Conservation (phyloP, 176 grass and related monocot genomes). For the Rhynchospora tenuis region DNA sequence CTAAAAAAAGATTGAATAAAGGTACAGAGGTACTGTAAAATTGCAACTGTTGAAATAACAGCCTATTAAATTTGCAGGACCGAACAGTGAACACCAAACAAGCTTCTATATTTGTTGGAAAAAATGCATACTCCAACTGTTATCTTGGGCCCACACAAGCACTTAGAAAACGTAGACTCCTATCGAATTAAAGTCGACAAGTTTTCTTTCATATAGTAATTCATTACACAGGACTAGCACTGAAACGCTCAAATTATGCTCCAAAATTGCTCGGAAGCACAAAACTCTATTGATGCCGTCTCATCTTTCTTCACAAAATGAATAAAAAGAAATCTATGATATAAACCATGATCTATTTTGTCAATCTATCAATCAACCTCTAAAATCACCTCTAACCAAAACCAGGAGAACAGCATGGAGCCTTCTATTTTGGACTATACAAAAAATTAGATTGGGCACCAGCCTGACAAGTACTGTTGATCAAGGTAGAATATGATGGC, state of each 20-base stretch:
- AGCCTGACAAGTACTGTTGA: background rate
- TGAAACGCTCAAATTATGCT: background rate
- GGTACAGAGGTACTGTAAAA: background rate
- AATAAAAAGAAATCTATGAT: conserved; percentile 20
- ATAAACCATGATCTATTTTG: conserved; percentile 11
- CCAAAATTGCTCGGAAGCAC: background rate
- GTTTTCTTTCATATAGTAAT: background rate
- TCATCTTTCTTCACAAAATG: conserved; percentile 19
- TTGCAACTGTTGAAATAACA: conserved; percentile 5
- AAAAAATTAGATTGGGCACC: conserved; percentile 8
- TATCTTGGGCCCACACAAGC: background rate
- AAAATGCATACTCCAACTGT: background rate
- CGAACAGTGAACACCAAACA: background rate
- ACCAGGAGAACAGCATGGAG: background rate
- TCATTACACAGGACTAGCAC: background rate
- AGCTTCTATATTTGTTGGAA: background rate
- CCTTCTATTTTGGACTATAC: conserved; percentile 16
- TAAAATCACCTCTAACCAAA: background rate
- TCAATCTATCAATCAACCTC: conserved; percentile 14
- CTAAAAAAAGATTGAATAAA: background rate
- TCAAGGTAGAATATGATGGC: background rate
- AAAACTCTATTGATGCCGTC: background rate
- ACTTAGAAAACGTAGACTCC: background rate
- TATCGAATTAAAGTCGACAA: background rate
- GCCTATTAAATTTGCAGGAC: background rate